Percentiles rank a stretch among this genome's conserved stretches.
phyloP scores from a whole-genome alignment of 306 rosid species.

The Glycine tomentella region DNA sequence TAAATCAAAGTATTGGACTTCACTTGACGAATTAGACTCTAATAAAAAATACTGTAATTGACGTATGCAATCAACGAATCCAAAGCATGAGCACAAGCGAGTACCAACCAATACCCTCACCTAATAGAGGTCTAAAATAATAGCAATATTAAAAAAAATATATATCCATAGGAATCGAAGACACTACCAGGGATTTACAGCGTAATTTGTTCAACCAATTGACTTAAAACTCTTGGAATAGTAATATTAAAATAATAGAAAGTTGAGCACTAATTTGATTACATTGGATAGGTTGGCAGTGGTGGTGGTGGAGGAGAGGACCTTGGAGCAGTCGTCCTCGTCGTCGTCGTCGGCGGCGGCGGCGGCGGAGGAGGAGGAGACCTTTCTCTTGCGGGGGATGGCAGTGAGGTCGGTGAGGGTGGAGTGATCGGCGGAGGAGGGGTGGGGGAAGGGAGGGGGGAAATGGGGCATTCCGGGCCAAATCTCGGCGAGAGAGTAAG shows the following conservation, averaged over 20 bases:
- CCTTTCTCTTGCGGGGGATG: conserved; percentile 61
- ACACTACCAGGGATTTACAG: no score
- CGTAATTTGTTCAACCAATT: no score
- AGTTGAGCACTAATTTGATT: no score
- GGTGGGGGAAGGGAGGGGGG: conserved; percentile 39
- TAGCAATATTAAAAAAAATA: no score
- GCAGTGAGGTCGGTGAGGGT: conserved; percentile 54
- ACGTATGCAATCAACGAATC: neutral
- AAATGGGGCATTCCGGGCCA: conserved; percentile 53
- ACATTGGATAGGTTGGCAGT: neutral
- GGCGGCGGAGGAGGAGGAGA: no score
- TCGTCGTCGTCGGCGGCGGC: conserved; percentile 5
- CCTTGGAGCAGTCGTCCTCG: conserved; percentile 77
- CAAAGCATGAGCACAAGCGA: neutral
- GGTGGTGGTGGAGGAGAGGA: conserved; percentile 62
- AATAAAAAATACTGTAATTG: neutral
- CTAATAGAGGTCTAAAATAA: no score
- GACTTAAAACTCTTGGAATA: no score
- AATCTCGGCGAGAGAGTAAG: conserved; percentile 76
- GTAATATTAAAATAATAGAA: no score
- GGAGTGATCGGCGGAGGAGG: conserved; percentile 72
- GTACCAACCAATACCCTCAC: neutral
- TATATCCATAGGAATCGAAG: no score
- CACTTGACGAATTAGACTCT: neutral
- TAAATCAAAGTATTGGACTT: neutral